Percentiles rank a stretch among this genome's conserved stretches.
Evolutionary conservation across 805 yeast genomes (phyloP).

Genomic region (Yarrowia sp.): DNA sequence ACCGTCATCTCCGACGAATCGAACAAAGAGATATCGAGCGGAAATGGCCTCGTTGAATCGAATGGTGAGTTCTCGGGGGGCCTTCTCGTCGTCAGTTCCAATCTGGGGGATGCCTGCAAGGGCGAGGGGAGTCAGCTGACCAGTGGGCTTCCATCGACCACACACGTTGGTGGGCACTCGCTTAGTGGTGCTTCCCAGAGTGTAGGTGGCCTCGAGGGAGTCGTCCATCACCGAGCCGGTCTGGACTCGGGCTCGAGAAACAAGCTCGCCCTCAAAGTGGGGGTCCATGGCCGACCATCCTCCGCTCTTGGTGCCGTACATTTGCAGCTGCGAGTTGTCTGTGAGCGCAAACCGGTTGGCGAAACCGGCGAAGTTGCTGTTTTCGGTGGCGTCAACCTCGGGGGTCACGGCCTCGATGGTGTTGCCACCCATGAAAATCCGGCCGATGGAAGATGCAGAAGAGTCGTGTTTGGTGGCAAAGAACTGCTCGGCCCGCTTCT

Average conservation of each 20-base stretch:
- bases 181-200: conserved; percentile 2
- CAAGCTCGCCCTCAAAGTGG: conserved; percentile 21
- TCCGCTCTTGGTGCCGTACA: conserved; percentile 33
- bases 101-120: conserved; percentile 29
- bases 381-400: conserved; percentile 1
- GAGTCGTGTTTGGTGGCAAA: conserved; percentile 21
- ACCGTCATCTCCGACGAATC: conserved; percentile 29
- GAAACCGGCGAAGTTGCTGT: conserved; percentile 18
- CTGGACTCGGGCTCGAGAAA: conserved; percentile 14
- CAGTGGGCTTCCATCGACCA: conserved; percentile 31
- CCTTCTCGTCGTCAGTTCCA: conserved; percentile 7
- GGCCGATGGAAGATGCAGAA: conserved; percentile 31
- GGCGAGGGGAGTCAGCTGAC: conserved; percentile 13
- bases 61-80: conserved; percentile 27
- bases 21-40: conserved; percentile 8
- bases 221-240: conserved; percentile 4
- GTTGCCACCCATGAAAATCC: conserved; percentile 19
- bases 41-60: conserved; percentile 20
- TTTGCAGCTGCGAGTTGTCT: conserved; percentile 29
- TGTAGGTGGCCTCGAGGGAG: conserved; percentile 14
- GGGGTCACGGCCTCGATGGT: conserved; percentile 19
- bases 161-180: conserved; percentile 2
- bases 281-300: conserved; percentile 35
- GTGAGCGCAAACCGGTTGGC: conserved; percentile 17
- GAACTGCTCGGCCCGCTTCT: conserved; percentile 14